Conservation (phyloP, 2,329 filamentous ascomycete species). For the Xylaria sp. region DNA sequence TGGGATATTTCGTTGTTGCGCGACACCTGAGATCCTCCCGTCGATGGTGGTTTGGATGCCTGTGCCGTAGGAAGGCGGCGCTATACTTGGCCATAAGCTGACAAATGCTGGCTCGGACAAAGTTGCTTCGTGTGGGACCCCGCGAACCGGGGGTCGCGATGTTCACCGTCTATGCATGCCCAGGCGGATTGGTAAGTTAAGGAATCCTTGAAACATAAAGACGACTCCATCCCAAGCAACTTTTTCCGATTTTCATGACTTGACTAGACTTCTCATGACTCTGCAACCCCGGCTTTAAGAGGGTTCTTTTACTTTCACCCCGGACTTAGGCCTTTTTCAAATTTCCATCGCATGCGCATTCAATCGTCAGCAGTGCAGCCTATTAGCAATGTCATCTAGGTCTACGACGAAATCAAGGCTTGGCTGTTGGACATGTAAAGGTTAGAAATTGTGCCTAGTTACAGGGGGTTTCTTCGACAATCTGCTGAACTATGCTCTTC, state of each 20-base stretch:
- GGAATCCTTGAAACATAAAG: constrained; percentile 19
- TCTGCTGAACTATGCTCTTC: neutral
- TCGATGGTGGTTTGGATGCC: neutral
- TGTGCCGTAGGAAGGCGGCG: neutral
- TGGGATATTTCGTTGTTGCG: neutral
- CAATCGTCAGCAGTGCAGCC: neutral
- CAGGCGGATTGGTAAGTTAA: neutral
- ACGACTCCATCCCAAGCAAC: constrained; percentile 34
- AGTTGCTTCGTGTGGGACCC: constrained; percentile 40
- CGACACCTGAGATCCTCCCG: neutral
- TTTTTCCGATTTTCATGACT: constrained; percentile 29
- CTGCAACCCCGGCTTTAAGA: constrained; percentile 17
- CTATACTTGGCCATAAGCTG: constrained; percentile 10
- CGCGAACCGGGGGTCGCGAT: neutral
- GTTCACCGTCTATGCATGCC: constrained; percentile 2
- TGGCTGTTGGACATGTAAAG: constrained; percentile 46
- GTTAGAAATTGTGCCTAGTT: constrained; percentile 30
- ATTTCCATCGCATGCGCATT: constrained; percentile 6
- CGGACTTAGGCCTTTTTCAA: constrained; percentile 1
- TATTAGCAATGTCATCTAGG: constrained; percentile 3
- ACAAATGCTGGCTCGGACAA: constrained; percentile 35
- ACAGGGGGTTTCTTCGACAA: neutral
- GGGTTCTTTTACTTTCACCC: neutral
- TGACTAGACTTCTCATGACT: neutral
- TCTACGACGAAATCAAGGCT: constrained; percentile 20